Evolutionary conservation across 371 early-diverging fungal genomes (phyloP).

Genomic region (Mortierella sp.): DNA sequence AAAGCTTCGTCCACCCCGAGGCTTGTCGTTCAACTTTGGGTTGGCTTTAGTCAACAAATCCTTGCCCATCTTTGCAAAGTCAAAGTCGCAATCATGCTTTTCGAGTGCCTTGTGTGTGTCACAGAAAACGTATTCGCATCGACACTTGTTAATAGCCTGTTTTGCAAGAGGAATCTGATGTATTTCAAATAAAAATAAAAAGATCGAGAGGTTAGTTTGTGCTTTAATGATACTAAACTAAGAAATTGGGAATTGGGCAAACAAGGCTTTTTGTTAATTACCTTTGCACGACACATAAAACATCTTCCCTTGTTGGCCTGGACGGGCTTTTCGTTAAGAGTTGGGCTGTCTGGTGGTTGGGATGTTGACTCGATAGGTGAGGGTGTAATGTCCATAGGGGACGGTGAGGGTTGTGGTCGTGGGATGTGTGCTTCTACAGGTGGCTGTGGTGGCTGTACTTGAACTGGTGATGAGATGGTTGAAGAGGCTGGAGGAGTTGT

Average conservation of each 20-base stretch:
- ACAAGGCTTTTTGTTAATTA: slow-evolving; percentile 22
- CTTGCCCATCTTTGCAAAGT: slow-evolving; percentile 76
- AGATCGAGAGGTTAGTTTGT: neutral
- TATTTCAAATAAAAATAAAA: neutral
- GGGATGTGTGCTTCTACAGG: slow-evolving; percentile 20
- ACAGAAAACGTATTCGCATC: slow-evolving; percentile 85
- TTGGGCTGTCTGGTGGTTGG: slow-evolving; percentile 23
- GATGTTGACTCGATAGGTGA: slow-evolving; percentile 6
- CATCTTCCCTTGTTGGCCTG: slow-evolving; percentile 83
- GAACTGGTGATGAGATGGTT: slow-evolving; percentile 12
- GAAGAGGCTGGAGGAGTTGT: slow-evolving; percentile 20
- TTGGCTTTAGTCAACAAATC: slow-evolving; percentile 82
- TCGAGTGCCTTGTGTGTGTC: slow-evolving; percentile 83
- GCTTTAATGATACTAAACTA: neutral
- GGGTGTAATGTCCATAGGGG: slow-evolving; percentile 14
- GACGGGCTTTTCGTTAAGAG: slow-evolving; percentile 58
- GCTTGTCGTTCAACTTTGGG: slow-evolving; percentile 81
- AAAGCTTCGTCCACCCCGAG: slow-evolving; percentile 82
- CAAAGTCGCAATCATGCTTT: slow-evolving; percentile 84
- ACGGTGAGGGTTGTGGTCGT: slow-evolving; percentile 16
- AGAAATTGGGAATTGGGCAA: neutral
- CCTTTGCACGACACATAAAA: slow-evolving; percentile 79
- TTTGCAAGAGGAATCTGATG: slow-evolving; percentile 80
- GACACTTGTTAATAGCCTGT: slow-evolving; percentile 86
- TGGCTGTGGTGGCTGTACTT: slow-evolving; percentile 22